Conservation (phyloP, 1,284 basidiomycete species). For the Ustilago crameri region DNA sequence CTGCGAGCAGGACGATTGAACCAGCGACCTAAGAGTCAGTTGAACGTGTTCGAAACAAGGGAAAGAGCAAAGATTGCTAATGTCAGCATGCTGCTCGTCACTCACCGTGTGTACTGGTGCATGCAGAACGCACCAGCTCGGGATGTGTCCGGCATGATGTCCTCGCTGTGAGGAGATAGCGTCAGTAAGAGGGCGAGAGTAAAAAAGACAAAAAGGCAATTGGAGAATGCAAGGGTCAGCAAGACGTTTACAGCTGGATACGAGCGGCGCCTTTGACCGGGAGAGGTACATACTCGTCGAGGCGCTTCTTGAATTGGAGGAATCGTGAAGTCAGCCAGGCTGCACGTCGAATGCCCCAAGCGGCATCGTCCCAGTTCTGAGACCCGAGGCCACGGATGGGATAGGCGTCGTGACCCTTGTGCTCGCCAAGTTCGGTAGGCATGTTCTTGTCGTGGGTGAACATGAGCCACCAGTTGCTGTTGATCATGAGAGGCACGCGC, state of each 20-base stretch:
- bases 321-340: conserved; percentile 83
- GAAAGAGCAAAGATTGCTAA: conserved; percentile 25
- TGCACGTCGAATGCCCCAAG: conserved; percentile 87
- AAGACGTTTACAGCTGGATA: neutral
- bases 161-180: conserved; percentile 67
- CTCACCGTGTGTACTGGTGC: conserved; percentile 73
- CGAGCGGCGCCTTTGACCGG: neutral
- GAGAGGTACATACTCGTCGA: conserved; percentile 72
- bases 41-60: conserved; percentile 8
- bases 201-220: neutral
- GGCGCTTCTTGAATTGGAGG: conserved; percentile 79
- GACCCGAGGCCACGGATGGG: conserved; percentile 41
- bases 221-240: conserved; percentile 7
- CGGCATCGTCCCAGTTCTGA: conserved; percentile 66
- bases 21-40: conserved; percentile 51
- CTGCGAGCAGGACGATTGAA: conserved; percentile 75
- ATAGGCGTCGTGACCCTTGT: conserved; percentile 61
- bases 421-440: conserved; percentile 63
- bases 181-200: neutral
- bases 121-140: conserved; percentile 73
- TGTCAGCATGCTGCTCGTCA: conserved; percentile 43
- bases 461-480: conserved; percentile 98
- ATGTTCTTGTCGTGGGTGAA: conserved; percentile 74
- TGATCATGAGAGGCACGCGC: conserved; percentile 85
- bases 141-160: conserved; percentile 72